These are phyloP conservation scores for Euphrasia arctica DNA, from an alignment of 305 asterid genomes.

Conservation along the genomic window DNA sequence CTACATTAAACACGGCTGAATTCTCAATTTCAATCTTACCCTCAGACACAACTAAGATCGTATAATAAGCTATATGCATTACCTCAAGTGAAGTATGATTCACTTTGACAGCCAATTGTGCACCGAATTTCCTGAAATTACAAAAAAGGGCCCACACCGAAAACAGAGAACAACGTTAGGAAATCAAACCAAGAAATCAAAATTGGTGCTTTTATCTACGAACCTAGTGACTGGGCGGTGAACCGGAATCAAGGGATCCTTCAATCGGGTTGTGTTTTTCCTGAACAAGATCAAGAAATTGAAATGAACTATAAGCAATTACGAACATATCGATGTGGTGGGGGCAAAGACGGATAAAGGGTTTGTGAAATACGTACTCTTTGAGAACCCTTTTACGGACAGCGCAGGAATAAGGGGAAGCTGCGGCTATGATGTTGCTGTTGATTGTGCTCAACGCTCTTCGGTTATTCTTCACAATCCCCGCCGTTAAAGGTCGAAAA, in stretches of 20 bases:
- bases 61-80: neutral
- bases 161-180: neutral
- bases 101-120: conserved; percentile 53
- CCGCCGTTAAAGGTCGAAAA: conserved; percentile 22
- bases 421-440: conserved; percentile 44
- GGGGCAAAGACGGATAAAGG: conserved; percentile 1
- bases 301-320: neutral
- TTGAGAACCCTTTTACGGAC: conserved; percentile 48
- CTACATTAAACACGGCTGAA: conserved; percentile 26
- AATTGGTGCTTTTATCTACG: conserved; percentile 17
- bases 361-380: conserved; percentile 47
- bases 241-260: conserved; percentile 42
- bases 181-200: conserved; percentile 14
- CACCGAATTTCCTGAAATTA: conserved; percentile 47
- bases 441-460: conserved; percentile 74
- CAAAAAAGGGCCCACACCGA: conserved; percentile 5
- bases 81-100: conserved; percentile 40
- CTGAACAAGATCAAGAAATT: conserved; percentile 39
- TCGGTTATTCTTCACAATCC: conserved; percentile 45
- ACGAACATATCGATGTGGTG: neutral
- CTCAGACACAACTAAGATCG: neutral
- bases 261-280: conserved; percentile 37
- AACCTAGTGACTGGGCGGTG: conserved; percentile 90
- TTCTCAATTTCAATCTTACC: neutral
- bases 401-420: conserved; percentile 44